Conservation (phyloP, 2,329 filamentous ascomycete species). For the Alternaria sp. region DNA sequence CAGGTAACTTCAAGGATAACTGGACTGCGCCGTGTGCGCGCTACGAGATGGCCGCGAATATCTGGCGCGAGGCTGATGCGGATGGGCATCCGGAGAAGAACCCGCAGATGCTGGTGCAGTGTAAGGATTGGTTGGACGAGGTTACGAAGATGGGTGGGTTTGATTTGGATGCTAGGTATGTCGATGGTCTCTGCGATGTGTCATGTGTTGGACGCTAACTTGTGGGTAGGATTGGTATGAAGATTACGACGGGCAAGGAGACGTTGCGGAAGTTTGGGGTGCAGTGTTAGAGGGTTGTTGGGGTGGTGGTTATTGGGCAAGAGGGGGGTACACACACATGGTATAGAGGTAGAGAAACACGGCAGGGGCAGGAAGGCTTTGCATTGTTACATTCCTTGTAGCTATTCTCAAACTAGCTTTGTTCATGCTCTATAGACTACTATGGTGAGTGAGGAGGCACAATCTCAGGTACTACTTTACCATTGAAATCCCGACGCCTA, state of each 20-base stretch:
- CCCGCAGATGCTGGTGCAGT: conserved; percentile 62
- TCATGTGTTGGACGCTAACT: conserved; percentile 4
- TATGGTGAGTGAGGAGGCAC: no score
- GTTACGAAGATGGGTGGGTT: conserved; percentile 74
- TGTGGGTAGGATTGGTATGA: conserved; percentile 66
- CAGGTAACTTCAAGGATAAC: conserved; percentile 68
- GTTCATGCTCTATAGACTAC: no score
- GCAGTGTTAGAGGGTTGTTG: conserved; percentile 15
- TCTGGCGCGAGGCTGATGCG: conserved; percentile 71
- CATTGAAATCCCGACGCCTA: no score
- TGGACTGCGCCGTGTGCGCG: conserved; percentile 76
- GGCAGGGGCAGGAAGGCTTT: no score
- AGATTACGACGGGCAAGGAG: conserved; percentile 71
- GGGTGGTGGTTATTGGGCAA: no score
- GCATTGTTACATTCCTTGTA: no score
- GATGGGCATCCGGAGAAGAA: conserved; percentile 46
- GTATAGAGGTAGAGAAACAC: neutral
- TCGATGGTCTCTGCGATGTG: conserved; percentile 16
- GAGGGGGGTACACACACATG: neutral
- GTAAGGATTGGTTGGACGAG: conserved; percentile 69
- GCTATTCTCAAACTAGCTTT: no score
- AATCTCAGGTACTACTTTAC: no score
- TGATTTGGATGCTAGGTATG: conserved; percentile 71
- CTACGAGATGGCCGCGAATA: conserved; percentile 84
- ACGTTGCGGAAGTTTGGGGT: conserved; percentile 58